These are phyloP conservation scores for Dissophora globulifera DNA, from an alignment of 192 early-diverging fungal species.

Conservation along the genomic window DNA sequence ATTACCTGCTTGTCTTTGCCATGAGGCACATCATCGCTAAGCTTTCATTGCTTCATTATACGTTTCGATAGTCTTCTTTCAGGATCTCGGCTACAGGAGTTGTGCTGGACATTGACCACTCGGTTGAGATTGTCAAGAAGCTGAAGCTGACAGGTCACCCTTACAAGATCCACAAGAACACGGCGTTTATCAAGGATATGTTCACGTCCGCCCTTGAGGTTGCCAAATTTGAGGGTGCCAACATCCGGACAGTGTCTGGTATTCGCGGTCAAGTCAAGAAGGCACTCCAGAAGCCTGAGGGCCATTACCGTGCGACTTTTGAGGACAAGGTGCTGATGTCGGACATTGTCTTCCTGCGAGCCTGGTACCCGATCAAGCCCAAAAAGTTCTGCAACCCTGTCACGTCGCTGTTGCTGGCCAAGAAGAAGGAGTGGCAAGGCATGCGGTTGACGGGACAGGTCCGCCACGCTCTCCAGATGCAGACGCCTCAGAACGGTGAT, in stretches of 20 bases:
- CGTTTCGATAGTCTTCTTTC: slow-evolving; percentile 69
- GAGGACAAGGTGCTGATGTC: slow-evolving; percentile 96
- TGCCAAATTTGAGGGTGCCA: slow-evolving; percentile 98
- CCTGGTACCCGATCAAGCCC: slow-evolving; percentile 97
- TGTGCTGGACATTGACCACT: slow-evolving; percentile 93
- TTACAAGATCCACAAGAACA: slow-evolving; percentile 96
- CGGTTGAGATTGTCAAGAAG: slow-evolving; percentile 98
- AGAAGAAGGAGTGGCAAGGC: slow-evolving; percentile 84
- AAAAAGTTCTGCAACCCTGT: slow-evolving; percentile 98
- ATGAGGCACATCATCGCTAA: too few relatives aligned
- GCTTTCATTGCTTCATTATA: too few relatives aligned
- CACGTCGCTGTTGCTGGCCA: slow-evolving; percentile 83
- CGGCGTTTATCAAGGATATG: slow-evolving; percentile 98
- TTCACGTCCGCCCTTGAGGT: slow-evolving; percentile 96
- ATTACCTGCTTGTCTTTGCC: too few relatives aligned
- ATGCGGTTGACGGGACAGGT: slow-evolving; percentile 92
- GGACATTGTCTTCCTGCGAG: slow-evolving; percentile 97
- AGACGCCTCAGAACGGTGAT: slow-evolving; percentile 79
- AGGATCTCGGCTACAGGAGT: slow-evolving; percentile 96
- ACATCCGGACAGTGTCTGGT: slow-evolving; percentile 94
- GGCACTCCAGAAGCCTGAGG: slow-evolving; percentile 84
- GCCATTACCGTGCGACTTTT: slow-evolving; percentile 96
- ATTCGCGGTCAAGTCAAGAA: slow-evolving; percentile 99
- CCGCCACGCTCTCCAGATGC: slow-evolving; percentile 71
- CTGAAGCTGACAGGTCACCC: slow-evolving; percentile 97